Conservation (phyloP, 2,329 filamentous ascomycete genomes). For the Sclerotinia subarctica region DNA sequence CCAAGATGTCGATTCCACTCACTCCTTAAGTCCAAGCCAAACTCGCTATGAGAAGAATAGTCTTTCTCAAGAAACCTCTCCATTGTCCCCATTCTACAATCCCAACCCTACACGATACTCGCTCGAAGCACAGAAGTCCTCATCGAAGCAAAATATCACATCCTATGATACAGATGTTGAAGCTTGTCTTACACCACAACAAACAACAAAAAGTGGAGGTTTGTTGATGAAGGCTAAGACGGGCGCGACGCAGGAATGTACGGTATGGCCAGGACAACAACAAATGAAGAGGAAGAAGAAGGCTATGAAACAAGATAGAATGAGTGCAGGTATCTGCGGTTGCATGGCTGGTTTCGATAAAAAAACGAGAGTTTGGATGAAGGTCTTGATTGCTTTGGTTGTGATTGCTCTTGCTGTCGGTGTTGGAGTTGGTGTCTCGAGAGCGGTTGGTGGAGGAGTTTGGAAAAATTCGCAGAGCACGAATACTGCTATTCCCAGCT, state of each 20-base stretch:
- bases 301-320: constrained; percentile 53
- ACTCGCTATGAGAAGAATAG: constrained; percentile 23
- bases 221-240: constrained; percentile 2
- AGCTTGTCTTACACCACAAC: constrained; percentile 22
- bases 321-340: constrained; percentile 51
- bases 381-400: constrained; percentile 52
- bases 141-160: constrained; percentile 27
- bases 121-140: constrained; percentile 28
- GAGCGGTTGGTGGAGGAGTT: constrained; percentile 56
- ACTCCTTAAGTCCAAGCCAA: constrained; percentile 21
- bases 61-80: constrained; percentile 19
- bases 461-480: constrained; percentile 44
- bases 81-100: constrained; percentile 29
- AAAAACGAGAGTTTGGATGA: constrained; percentile 52
- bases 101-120: constrained; percentile 25
- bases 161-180: constrained; percentile 30
- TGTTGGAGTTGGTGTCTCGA: constrained; percentile 59
- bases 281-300: constrained; percentile 60
- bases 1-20: constrained; percentile 45
- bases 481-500: constrained; percentile 23
- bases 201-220: constrained; percentile 16
- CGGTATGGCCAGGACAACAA: constrained; percentile 58
- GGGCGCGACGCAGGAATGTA: constrained; percentile 42
- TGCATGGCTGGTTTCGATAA: constrained; percentile 53
- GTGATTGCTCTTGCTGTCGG: constrained; percentile 53